These are phyloP conservation scores for Dendrobium huoshanense DNA, from an alignment of 106 monocot species.

Conservation along the genomic window DNA sequence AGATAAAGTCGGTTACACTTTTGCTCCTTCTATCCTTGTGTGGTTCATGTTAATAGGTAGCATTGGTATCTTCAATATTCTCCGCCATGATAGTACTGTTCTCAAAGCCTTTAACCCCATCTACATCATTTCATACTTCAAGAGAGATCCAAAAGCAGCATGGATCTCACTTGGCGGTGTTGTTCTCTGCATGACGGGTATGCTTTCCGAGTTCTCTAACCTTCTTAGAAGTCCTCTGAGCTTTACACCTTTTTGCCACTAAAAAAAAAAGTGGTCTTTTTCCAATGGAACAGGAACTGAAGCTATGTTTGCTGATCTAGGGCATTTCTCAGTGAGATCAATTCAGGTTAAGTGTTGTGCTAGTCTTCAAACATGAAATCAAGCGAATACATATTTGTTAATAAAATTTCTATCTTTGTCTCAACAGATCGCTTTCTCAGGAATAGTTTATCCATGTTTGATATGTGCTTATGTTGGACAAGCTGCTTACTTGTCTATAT, in stretches of 20 bases:
- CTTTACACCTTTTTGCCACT: not conserved
- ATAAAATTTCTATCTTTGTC: slow-evolving; percentile 3
- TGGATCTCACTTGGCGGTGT: slow-evolving; percentile 81
- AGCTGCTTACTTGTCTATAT: slow-evolving; percentile 43
- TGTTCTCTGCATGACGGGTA: slow-evolving; percentile 83
- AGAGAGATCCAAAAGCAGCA: slow-evolving; percentile 42
- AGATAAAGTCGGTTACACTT: slow-evolving; percentile 59
- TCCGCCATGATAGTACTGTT: slow-evolving; percentile 38
- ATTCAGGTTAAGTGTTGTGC: slow-evolving; percentile 37
- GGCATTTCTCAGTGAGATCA: slow-evolving; percentile 70
- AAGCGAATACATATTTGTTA: not conserved
- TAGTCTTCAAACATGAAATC: not conserved
- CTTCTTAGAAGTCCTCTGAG: too few species aligned
- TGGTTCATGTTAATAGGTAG: slow-evolving; percentile 53
- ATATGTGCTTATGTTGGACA: slow-evolving; percentile 53
- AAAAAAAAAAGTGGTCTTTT: too few species aligned
- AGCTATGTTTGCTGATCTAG: slow-evolving; percentile 81
- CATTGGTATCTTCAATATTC: slow-evolving; percentile 50
- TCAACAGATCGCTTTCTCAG: slow-evolving; percentile 49
- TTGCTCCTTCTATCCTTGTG: slow-evolving; percentile 51
- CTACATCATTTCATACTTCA: slow-evolving; percentile 51
- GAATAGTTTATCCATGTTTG: slow-evolving; percentile 46
- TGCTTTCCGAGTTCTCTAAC: not conserved
- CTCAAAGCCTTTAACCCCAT: slow-evolving; percentile 64
- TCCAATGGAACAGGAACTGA: slow-evolving; percentile 47